Conservation (phyloP, 2,329 filamentous ascomycete genomes). For the Arthrobotrys conoides region DNA sequence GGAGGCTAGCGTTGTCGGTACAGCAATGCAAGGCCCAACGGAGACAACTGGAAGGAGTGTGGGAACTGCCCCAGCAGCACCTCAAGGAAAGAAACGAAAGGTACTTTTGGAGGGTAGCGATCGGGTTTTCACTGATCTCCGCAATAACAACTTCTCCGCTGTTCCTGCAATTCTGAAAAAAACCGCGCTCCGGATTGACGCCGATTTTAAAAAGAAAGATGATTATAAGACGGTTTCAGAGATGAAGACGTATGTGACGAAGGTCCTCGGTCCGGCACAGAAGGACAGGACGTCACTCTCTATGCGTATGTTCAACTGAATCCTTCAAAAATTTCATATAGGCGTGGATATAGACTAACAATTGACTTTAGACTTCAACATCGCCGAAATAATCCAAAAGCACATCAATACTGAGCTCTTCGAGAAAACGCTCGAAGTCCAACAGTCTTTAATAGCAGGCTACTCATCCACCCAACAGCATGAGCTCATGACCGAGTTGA, state of each 20-base stretch:
- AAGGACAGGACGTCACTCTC: conserved; percentile 56
- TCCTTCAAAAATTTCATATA: background rate
- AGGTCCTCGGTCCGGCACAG: conserved; percentile 75
- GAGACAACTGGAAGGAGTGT: conserved; percentile 53
- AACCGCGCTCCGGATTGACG: conserved; percentile 86
- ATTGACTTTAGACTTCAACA: conserved; percentile 47
- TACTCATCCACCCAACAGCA: conserved; percentile 90
- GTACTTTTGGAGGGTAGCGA: conserved; percentile 91
- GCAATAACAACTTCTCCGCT: conserved; percentile 94
- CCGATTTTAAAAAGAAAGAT: conserved; percentile 89
- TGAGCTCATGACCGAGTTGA: conserved; percentile 93
- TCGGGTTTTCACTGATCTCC: conserved; percentile 86
- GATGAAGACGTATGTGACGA: conserved; percentile 93
- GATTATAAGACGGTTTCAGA: conserved; percentile 89
- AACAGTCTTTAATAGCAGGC: conserved; percentile 87
- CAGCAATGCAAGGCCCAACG: conserved; percentile 41
- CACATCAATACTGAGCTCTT: conserved; percentile 91
- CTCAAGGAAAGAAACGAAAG: conserved; percentile 83
- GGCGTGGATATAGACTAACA: background rate
- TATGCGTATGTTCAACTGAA: conserved; percentile 65
- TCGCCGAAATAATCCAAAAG: conserved; percentile 96
- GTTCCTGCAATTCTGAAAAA: conserved; percentile 91
- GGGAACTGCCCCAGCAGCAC: conserved; percentile 66
- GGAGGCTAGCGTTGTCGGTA: conserved; percentile 69
- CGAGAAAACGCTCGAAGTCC: conserved; percentile 87